phyloP scores from a whole-genome alignment of 768 basidiomycete species.

The Dioszegia aurantiaca region DNA sequence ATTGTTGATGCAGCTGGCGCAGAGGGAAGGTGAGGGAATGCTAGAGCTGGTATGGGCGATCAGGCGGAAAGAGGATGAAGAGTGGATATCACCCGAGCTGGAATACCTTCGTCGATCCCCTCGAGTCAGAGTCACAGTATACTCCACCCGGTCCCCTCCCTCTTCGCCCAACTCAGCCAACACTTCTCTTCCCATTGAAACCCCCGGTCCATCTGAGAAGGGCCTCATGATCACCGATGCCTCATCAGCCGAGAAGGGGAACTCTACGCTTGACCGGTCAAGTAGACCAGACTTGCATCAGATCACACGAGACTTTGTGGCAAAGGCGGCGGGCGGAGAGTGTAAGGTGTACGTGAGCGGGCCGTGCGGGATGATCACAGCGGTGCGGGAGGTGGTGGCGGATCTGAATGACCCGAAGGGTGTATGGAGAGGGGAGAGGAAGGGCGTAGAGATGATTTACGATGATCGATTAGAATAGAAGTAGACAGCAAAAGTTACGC shows the following conservation, averaged over 20 bases:
- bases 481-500: no score
- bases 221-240: background rate
- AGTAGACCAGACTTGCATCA: conserved; percentile 16
- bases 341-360: conserved; percentile 27
- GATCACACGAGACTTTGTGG: conserved; percentile 22
- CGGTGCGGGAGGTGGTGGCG: conserved; percentile 25
- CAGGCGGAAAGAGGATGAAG: conserved; percentile 21
- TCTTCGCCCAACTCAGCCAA: no score
- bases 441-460: conserved; percentile 23
- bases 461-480: conserved; percentile 30
- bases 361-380: conserved; percentile 25
- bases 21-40: conserved; percentile 8
- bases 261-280: conserved; percentile 10
- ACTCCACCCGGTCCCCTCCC: conserved; percentile 20
- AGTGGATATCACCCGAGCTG: conserved; percentile 30
- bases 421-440: conserved; percentile 26
- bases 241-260: conserved; percentile 10
- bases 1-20: conserved; percentile 20
- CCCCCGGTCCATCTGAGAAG: conserved; percentile 9
- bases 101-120: conserved; percentile 19
- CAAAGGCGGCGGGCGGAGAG: conserved; percentile 12
- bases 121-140: conserved; percentile 20
- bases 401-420: conserved; percentile 19
- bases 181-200: conserved; percentile 7
- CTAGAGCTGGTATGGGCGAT: conserved; percentile 36